Base-by-base conservation (phyloP, 306 rosid genomes). In the Hippophae rhamnoides region DNA sequence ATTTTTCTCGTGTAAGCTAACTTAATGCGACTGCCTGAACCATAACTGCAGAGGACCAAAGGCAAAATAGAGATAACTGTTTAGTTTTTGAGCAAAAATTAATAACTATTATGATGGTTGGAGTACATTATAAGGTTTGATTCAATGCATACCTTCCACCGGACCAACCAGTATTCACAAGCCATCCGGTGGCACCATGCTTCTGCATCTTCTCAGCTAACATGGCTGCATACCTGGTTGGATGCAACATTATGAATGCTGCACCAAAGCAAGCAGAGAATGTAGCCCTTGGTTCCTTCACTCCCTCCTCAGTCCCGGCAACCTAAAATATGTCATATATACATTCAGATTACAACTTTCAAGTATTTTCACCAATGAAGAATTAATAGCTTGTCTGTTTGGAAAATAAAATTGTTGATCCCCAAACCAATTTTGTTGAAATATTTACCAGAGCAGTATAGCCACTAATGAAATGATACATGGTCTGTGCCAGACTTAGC, bases 261-360 rank as follows among this genome's bases (percentile, higher is more conserved):
- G 97, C 97, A 26, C 95, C 97, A 61, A 89, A 89, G 64, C 97
- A 89, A 54, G 97, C 97, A 6, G 97, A 89, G 69, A 89, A 89
- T 12, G 97, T 89, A 67, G 95, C 95, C 56, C 69, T 76, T 26
- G 97, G 95, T 80, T 89, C 95, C 75, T 86, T 89, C 9, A 89
- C 57, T 7, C 97, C 97, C 7, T 86, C 97, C 72, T 84, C 97
- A 11, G 97, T 89, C 25, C 97, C 97, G 8, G 95, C 95, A 49
- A 89, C 97, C 97, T 89, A 59, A 10, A 26, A 41, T 56, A 13
- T 18, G 23, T 11, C 13, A 3, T 1, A 10, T 11, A 48, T 9
- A 11, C 6, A 11, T 48, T 48, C 18, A 4, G 13, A 11, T 48
- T 48, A 18, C 6, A 2, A 18, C 13, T 48, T 6, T 6, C 12